These are phyloP conservation scores for Candida tetrigidarum DNA, from an alignment of 1,139 yeast species.

Conservation along the genomic window DNA sequence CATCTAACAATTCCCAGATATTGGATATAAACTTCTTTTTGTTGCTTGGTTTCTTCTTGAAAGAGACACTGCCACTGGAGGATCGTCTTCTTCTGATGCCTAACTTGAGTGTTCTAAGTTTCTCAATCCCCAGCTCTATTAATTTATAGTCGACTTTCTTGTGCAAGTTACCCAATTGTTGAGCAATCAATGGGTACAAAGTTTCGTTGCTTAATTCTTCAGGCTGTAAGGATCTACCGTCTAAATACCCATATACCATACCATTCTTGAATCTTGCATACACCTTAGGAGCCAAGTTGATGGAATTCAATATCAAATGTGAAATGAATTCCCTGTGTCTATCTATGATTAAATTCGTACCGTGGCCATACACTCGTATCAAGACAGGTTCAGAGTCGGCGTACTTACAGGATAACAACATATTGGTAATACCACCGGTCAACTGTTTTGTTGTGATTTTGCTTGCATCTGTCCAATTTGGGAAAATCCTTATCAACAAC, in stretches of 20 bases:
- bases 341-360: slow-evolving; percentile 74
- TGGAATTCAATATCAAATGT: slow-evolving; percentile 63
- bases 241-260: slow-evolving; percentile 68
- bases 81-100: slow-evolving; percentile 15
- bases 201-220: slow-evolving; percentile 52
- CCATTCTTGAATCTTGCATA: slow-evolving; percentile 76
- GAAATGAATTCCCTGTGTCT: slow-evolving; percentile 77
- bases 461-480: slow-evolving; percentile 31
- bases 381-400: slow-evolving; percentile 42
- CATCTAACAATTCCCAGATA: slow-evolving; percentile 62
- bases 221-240: slow-evolving; percentile 67
- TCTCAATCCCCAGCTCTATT: slow-evolving; percentile 56
- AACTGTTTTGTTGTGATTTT: slow-evolving; percentile 42
- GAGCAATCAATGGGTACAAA: slow-evolving; percentile 64
- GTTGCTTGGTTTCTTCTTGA: slow-evolving; percentile 17
- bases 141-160: slow-evolving; percentile 43
- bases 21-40: slow-evolving; percentile 44
- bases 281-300: slow-evolving; percentile 70
- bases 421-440: slow-evolving; percentile 84
- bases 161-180: slow-evolving; percentile 78
- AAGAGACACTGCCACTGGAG: slow-evolving; percentile 11
- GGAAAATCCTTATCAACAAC: slow-evolving; percentile 40
- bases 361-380: slow-evolving; percentile 76
- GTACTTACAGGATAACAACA: slow-evolving; percentile 59
- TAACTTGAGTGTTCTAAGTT: slow-evolving; percentile 36